Conservation (phyloP, 345 rosid species). For the Sonneratia caseolaris region DNA sequence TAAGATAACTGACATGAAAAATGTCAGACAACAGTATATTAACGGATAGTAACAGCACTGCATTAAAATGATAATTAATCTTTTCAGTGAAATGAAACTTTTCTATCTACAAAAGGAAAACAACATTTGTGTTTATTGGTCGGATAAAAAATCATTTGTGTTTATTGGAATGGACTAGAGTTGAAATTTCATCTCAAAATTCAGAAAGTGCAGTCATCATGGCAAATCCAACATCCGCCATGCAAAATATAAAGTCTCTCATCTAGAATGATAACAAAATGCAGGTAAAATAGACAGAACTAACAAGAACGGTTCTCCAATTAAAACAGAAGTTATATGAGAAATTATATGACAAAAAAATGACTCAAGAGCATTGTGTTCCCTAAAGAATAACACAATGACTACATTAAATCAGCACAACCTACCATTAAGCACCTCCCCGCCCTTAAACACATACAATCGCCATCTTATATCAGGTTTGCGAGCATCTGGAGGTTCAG, state of each 20-base stretch:
- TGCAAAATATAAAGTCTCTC: not conserved
- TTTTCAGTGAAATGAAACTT: not conserved
- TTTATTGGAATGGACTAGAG: not conserved
- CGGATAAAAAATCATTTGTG: not conserved
- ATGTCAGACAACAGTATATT: not conserved
- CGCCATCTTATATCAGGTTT: conserved; percentile 86
- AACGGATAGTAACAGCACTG: not conserved
- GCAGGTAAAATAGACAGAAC: not conserved
- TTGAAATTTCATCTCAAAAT: not conserved
- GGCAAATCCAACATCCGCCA: not conserved
- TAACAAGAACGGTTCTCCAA: not conserved
- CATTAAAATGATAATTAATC: not conserved
- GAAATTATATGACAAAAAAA: not conserved
- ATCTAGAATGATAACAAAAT: not conserved
- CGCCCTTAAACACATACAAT: conserved; percentile 81
- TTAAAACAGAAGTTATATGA: not conserved
- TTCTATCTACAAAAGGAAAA: not conserved
- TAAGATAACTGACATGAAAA: not conserved
- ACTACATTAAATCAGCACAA: not conserved
- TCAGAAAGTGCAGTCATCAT: not conserved
- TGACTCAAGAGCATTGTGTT: not conserved
- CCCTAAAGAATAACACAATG: not conserved
- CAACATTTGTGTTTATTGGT: not conserved
- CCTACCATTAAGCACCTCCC: conserved; percentile 73
- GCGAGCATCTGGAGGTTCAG: conserved; percentile 87